Conservation (phyloP, 2,329 filamentous ascomycete species). For the Hypoxylon sp. region DNA sequence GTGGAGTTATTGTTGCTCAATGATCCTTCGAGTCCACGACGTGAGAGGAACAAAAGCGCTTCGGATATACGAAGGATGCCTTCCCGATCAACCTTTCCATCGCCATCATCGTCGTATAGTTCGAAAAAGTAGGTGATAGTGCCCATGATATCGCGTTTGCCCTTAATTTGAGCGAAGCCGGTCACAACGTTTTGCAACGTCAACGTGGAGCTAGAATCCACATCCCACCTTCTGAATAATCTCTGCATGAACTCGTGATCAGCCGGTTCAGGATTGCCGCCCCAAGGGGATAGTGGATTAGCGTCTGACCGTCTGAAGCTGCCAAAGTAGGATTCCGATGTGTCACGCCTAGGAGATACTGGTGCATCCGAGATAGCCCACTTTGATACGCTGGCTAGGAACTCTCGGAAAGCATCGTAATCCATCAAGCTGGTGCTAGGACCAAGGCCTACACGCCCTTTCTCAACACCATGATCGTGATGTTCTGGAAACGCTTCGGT, state of each 20-base stretch:
- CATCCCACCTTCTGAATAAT: slow-evolving; percentile 88
- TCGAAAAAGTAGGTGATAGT: slow-evolving; percentile 98
- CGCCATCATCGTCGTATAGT: slow-evolving; percentile 90
- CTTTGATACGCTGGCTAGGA: slow-evolving; percentile 85
- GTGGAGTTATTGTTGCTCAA: slow-evolving; percentile 71
- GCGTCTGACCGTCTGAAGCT: slow-evolving; percentile 59
- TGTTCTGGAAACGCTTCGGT: slow-evolving; percentile 50
- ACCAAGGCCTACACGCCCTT: slow-evolving; percentile 86
- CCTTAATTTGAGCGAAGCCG: slow-evolving; percentile 90
- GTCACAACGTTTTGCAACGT: slow-evolving; percentile 92
- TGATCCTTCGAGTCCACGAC: slow-evolving; percentile 82
- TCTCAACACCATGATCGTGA: slow-evolving; percentile 70
- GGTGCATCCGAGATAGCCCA: slow-evolving; percentile 94
- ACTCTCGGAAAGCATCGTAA: slow-evolving; percentile 94
- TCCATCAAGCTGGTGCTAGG: slow-evolving; percentile 95
- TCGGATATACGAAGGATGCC: slow-evolving; percentile 96
- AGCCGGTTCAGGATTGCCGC: slow-evolving; percentile 71
- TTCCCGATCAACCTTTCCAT: slow-evolving; percentile 92
- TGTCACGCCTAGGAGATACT: slow-evolving; percentile 60
- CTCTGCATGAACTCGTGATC: slow-evolving; percentile 95
- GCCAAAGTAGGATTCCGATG: slow-evolving; percentile 66
- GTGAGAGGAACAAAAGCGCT: slow-evolving; percentile 88
- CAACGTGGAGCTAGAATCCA: slow-evolving; percentile 76
- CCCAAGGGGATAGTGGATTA: slow-evolving; percentile 61
- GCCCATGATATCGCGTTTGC: slow-evolving; percentile 94